A percentile compares a stretch with the other conserved stretches of the same genome.
Conservation (phyloP, 2,329 filamentous ascomycete species). For the Huntiella savannae region DNA sequence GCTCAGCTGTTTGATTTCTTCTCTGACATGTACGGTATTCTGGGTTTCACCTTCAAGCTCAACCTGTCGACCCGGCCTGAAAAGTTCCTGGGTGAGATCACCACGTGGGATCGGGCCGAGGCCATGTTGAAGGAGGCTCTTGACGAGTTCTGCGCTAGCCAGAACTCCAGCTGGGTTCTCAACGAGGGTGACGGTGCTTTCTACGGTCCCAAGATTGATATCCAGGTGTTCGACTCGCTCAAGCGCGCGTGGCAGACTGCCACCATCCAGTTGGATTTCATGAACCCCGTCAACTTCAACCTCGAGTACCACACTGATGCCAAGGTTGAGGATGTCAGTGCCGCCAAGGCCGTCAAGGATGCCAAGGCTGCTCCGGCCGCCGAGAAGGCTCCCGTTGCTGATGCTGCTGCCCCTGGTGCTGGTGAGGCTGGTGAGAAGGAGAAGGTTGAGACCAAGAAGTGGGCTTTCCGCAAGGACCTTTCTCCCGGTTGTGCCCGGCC, state of each 20-base stretch:
- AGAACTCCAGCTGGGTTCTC: conserved; percentile 59
- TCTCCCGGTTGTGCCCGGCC: conserved; percentile 56
- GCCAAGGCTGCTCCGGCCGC: conserved; percentile 16
- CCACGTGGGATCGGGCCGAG: conserved; percentile 82
- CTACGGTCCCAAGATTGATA: conserved; percentile 97
- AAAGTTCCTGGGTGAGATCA: conserved; percentile 69
- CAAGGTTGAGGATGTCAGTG: conserved; percentile 21
- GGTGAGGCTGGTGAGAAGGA: conserved; percentile 24
- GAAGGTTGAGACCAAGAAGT: conserved; percentile 21
- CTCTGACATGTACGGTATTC: conserved; percentile 29
- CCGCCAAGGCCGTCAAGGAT: conserved; percentile 13
- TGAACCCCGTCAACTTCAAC: conserved; percentile 54
- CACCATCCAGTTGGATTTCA: conserved; percentile 82
- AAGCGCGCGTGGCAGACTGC: conserved; percentile 51
- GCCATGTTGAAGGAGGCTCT: conserved; percentile 60
- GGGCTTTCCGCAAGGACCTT: conserved; percentile 27
- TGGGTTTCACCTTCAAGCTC: conserved; percentile 57
- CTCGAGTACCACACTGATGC: conserved; percentile 66
- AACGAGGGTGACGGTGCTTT: conserved; percentile 94
- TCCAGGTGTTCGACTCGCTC: conserved; percentile 45
- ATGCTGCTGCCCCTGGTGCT: conserved; percentile 13
- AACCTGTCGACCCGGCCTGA: conserved; percentile 83
- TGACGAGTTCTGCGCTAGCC: conserved; percentile 47
- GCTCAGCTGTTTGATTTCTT: conserved; percentile 64
- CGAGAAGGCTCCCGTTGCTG: conserved; percentile 7